Evolutionary conservation across 2,329 filamentous ascomycete genomes (phyloP), one percentile per base, ranked within the genome.

Genomic region (Cryphonectria naterciae): DNA sequence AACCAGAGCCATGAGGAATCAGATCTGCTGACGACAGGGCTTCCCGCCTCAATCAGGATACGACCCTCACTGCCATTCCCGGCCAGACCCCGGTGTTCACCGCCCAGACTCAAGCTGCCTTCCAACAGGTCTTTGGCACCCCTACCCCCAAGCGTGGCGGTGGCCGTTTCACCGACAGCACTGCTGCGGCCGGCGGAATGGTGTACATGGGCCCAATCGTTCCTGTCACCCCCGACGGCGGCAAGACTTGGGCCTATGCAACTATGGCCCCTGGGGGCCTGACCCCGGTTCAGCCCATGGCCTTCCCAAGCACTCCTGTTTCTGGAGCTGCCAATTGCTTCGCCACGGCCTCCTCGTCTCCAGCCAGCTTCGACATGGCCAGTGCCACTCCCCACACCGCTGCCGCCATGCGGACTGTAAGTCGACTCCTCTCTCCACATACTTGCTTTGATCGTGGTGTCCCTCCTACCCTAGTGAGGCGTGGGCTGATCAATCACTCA

Each of bases 301-400:
- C 39, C 15, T 43, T 46, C 4, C 25, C 61, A 10, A 41, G 37
- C 39, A 41, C 61, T 32, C n/a, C 37, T 46, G 15, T 11, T 10
- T 19, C 35, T 66, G 35, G 35, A 39, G 37, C 52, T 35, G 54
- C 28, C 6, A 8, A 15, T 3, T 58, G 54, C 22, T 46, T 67
- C 28, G 35, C 65, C 52, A 67, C 65, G 17, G 17, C 37, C 22
- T 37, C 49, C 10, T 58, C 65, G 10, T 67, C 65, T 60, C 65
- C 65, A 7, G 35, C 35, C 49, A 25, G 41, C 32, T 67, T 67
- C 25, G 65, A 58, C 37, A 41, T 67, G 19, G 65, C 32, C 11
- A 67, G 25, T 39, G 65, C 52, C n/a, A 49, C 65, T 13, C 52
- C 65, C 10, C 11, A 19, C 11, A 37, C 49, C n/a, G 35, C 49